Conservation (phyloP, 257 asterid species). For the Solanum pennellii region DNA sequence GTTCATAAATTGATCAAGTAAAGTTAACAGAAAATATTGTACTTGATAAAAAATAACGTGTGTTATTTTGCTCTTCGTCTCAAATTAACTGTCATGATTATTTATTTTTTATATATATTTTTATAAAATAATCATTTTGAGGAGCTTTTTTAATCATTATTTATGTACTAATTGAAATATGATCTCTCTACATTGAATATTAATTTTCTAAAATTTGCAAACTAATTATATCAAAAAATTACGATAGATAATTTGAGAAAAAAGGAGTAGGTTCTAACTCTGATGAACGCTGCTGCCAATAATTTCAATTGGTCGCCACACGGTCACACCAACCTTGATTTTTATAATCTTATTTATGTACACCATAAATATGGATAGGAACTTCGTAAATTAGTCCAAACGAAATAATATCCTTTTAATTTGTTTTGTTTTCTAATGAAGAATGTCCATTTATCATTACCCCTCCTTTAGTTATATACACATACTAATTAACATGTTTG, state of each 20-base stretch:
- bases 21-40: not conserved
- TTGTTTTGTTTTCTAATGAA: not conserved
- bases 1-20: not conserved
- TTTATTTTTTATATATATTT: not conserved
- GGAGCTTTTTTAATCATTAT: not conserved
- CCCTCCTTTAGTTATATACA: not conserved
- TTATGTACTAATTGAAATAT: not conserved
- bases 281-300: not conserved
- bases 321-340: not conserved
- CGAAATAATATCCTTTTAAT: not conserved
- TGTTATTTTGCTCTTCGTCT: not conserved
- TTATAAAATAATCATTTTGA: not conserved
- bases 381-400: not conserved
- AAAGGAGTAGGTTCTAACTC: not conserved
- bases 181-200: not conserved
- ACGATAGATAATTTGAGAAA: not conserved
- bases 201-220: too few relatives aligned
- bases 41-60: not conserved
- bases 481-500: too few relatives aligned
- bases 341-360: not conserved
- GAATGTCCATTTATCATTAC: not conserved
- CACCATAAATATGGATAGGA: too few relatives aligned
- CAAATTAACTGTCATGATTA: not conserved
- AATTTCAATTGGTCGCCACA: not conserved
- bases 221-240: not conserved